These are phyloP conservation scores for Inga laurina DNA, from an alignment of 306 rosid species.

Conservation along the genomic window DNA sequence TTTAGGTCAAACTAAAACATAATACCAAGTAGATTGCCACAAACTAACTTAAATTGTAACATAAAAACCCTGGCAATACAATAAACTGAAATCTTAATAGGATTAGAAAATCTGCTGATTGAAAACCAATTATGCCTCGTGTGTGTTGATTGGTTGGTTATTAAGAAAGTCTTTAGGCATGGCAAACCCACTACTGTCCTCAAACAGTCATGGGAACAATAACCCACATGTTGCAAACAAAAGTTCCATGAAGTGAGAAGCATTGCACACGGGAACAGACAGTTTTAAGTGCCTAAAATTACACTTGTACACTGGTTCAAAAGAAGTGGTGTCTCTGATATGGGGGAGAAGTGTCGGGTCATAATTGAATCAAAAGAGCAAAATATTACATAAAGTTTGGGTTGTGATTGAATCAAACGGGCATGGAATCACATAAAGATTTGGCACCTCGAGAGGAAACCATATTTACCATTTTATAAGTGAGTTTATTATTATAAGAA, in stretches of 20 bases:
- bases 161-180: not conserved
- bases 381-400: not conserved
- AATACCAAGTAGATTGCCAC: not conserved
- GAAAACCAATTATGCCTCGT: not conserved
- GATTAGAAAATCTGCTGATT: not conserved
- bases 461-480: not conserved
- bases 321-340: not conserved
- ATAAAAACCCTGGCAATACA: constrained; percentile 2
- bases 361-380: not conserved
- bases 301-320: not conserved
- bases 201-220: not conserved
- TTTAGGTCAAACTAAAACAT: not conserved
- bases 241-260: constrained; percentile 3
- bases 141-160: not conserved
- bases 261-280: constrained; percentile 4
- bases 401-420: not conserved
- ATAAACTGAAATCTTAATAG: not conserved
- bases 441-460: not conserved
- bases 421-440: not conserved
- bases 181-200: not conserved
- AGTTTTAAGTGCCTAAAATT: not conserved
- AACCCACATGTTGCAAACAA: not conserved
- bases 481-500: not conserved
- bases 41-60: not conserved
- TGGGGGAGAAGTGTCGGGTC: not conserved